A percentile compares a stretch with the other conserved stretches of the same genome.
phyloP scores from a whole-genome alignment of 2,329 filamentous ascomycete species.

The Dothidotthia symphoricarpi region DNA sequence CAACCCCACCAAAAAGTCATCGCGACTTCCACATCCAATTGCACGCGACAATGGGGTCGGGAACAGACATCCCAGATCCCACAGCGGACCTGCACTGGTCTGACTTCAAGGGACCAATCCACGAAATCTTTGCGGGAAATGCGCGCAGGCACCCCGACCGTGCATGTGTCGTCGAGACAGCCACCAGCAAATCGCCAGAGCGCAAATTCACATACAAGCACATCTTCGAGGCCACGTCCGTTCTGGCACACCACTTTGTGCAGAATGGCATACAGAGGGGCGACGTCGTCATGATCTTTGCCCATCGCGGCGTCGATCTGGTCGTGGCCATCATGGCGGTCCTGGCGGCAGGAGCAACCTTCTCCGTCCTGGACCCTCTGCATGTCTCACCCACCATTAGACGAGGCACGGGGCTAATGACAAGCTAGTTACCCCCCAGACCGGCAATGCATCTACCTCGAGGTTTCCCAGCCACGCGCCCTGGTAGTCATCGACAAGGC shows the following conservation, averaged over 20 bases:
- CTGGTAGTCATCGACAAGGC: conserved; percentile 73
- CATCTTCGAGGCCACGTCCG: conserved; percentile 81
- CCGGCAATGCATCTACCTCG: conserved; percentile 78
- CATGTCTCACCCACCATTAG: conserved; percentile 42
- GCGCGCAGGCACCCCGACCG: conserved; percentile 67
- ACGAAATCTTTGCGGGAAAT: conserved; percentile 67
- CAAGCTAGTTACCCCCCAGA: conserved; percentile 68
- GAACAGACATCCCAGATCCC: conserved; percentile 58
- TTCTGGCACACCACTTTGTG: conserved; percentile 74
- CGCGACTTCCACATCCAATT: conserved; percentile 14
- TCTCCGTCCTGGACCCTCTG: conserved; percentile 72
- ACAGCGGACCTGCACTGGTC: conserved; percentile 67
- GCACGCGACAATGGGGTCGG: conserved; percentile 30
- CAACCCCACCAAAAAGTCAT: conserved; percentile 2
- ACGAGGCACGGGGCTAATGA: conserved; percentile 4
- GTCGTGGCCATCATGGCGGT: conserved; percentile 78
- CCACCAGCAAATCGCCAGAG: conserved; percentile 53
- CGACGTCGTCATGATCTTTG: conserved; percentile 92
- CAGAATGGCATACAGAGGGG: conserved; percentile 70
- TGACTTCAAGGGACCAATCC: conserved; percentile 64
- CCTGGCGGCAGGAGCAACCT: conserved; percentile 58
- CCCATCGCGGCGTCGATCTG: conserved; percentile 75
- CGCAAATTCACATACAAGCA: conserved; percentile 78
- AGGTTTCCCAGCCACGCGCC: conserved; percentile 71
- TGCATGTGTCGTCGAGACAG: conserved; percentile 66